A percentile compares a stretch with the other conserved stretches of the same genome.
These are phyloP conservation scores for Podospora pseudoanserina DNA, from an alignment of 495 filamentous ascomycete species.

Conservation along the genomic window DNA sequence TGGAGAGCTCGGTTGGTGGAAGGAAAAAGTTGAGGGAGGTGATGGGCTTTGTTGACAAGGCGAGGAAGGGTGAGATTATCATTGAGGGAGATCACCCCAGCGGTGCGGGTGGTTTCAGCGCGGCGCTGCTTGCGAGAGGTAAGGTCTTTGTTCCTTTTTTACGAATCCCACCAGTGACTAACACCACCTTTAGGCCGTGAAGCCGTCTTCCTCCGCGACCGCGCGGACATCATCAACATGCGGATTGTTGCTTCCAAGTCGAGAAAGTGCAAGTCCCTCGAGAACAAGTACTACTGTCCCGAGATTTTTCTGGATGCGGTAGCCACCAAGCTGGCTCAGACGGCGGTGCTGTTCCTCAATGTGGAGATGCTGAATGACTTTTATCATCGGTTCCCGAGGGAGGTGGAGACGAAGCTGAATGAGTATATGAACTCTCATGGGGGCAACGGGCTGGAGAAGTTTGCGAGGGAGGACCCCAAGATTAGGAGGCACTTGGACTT, in stretches of 20 bases:
- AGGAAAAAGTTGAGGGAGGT: constrained; percentile 84
- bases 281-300: constrained; percentile 94
- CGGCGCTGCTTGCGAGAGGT: constrained; percentile 78
- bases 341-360: constrained; percentile 94
- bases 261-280: constrained; percentile 74
- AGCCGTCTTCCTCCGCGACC: constrained; percentile 87
- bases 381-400: constrained; percentile 93
- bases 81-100: constrained; percentile 76
- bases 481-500: constrained; percentile 86
- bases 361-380: constrained; percentile 96
- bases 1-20: constrained; percentile 74
- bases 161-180: neutral
- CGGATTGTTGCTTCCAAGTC: constrained; percentile 79
- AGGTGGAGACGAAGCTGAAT: constrained; percentile 84
- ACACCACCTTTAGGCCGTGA: constrained; percentile 63
- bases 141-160: constrained; percentile 21
- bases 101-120: constrained; percentile 89
- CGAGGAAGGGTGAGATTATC: constrained; percentile 75
- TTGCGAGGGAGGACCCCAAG: constrained; percentile 88
- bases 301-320: constrained; percentile 97
- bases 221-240: constrained; percentile 85
- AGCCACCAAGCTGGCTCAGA: constrained; percentile 88
- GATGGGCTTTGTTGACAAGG: constrained; percentile 83
- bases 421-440: constrained; percentile 57
- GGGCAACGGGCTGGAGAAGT: constrained; percentile 75